Percentiles rank a stretch among this genome's conserved stretches.
Evolutionary conservation across 192 early-diverging fungal species (phyloP).

Genomic region (Backusella luteola): DNA sequence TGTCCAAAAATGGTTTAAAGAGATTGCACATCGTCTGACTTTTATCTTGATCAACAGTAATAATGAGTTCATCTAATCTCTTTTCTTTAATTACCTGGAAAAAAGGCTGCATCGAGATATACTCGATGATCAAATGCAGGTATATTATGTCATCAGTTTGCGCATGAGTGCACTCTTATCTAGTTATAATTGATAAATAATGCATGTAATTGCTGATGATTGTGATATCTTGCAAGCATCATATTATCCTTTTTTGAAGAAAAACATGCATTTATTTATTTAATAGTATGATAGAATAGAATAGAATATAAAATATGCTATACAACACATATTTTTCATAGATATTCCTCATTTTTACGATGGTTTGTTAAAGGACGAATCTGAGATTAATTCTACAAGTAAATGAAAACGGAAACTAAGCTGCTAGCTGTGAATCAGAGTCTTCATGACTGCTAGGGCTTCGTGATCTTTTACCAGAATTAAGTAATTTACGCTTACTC

Average conservation of each 20-base stretch:
- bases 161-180: too few relatives aligned
- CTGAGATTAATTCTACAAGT: background rate
- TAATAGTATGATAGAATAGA: background rate
- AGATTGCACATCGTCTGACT: too few relatives aligned
- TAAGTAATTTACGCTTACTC: conserved; percentile 7
- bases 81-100: too few relatives aligned
- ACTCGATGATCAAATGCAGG: too few relatives aligned
- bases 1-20: background rate
- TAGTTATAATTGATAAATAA: too few relatives aligned
- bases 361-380: background rate
- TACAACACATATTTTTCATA: background rate
- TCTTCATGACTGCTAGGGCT: background rate
- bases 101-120: too few relatives aligned
- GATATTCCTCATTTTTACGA: background rate
- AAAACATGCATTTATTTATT: background rate
- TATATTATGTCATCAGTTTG: too few relatives aligned
- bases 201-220: too few relatives aligned
- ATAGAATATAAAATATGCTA: background rate
- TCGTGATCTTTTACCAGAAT: background rate
- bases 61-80: too few relatives aligned
- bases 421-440: background rate
- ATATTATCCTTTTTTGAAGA: too few relatives aligned
- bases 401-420: background rate
- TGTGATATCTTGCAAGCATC: too few relatives aligned
- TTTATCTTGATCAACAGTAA: too few relatives aligned